Conservation (phyloP, 2,329 filamentous ascomycete genomes). For the Fusarium agapanthi region DNA sequence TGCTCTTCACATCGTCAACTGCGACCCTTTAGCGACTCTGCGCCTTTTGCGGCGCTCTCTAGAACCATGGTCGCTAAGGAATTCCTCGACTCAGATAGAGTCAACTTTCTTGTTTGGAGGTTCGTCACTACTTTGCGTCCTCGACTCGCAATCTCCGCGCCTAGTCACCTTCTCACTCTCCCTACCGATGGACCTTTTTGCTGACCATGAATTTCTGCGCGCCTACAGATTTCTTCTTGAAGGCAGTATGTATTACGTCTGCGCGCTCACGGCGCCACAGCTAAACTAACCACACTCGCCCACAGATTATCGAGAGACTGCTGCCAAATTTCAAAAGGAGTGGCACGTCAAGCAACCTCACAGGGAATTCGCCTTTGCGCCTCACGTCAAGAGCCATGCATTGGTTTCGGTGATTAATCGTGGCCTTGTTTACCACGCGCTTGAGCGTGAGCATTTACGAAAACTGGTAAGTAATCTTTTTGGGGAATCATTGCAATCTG, state of each 20-base stretch:
- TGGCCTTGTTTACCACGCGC: conserved; percentile 68
- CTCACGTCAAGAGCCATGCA: conserved; percentile 71
- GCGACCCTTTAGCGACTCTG: conserved; percentile 41
- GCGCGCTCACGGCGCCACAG: conserved; percentile 26
- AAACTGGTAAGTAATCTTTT: conserved; percentile 55
- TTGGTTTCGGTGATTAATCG: conserved; percentile 71
- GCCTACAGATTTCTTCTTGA: conserved; percentile 65
- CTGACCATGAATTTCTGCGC: conserved; percentile 34
- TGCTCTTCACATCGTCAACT: conserved; percentile 15
- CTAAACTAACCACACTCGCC: conserved; percentile 39
- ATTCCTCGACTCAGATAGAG: conserved; percentile 70
- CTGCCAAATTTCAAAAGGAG: conserved; percentile 73
- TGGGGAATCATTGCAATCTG: neutral
- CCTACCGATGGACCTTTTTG: conserved; percentile 22
- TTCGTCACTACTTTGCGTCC: conserved; percentile 55
- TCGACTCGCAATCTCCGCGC: conserved; percentile 28
- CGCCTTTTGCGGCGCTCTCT: conserved; percentile 47
- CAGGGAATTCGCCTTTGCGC: conserved; percentile 69
- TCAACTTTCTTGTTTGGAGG: conserved; percentile 78
- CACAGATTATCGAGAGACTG: conserved; percentile 73
- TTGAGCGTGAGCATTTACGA: conserved; percentile 64
- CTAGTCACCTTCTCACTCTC: conserved; percentile 8
- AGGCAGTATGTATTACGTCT: conserved; percentile 63
- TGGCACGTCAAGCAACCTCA: conserved; percentile 72
- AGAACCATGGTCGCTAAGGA: conserved; percentile 63